Evolutionary conservation across 2,329 filamentous ascomycete species (phyloP), one percentile per base, ranked within the genome.

Genomic region (Talaromyces sp.): DNA sequence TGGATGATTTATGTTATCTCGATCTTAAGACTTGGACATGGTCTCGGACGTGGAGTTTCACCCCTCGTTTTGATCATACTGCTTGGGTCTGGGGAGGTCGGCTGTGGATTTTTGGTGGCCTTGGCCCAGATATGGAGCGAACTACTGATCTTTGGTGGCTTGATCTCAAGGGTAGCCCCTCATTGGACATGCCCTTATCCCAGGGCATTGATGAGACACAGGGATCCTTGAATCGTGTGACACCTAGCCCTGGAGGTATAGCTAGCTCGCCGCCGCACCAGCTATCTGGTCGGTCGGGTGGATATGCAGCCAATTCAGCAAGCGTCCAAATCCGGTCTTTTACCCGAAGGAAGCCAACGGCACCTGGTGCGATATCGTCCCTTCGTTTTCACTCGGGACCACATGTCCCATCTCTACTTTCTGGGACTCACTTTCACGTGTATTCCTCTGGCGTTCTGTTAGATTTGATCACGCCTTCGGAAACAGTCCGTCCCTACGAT

Each of bases 21-120:
- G 94, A 99, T 70, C 80, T 99, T 48, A 97, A 96, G 78, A 97
- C 94, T 1, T 97, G 91, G 81, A 96, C 92, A 0, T 99, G 94
- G 94, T 97, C 93, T 57, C 86, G 91, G 58, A 87, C 91, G 40
- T 99, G 94, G 94, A 89, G 88, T 61, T 99, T 99, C 70, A 92
- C 97, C 25, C 87, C 89, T 51, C 85, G 94, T 39, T 99, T 96
- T 70, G 94, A 99, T 67, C 94, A 99, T 70, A 91, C 91, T 15
- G 91, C 89, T 54, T 97, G 93, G 81, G 88, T 99, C 60, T 97
- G 92, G 82, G 87, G 88, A 57, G 92, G 94, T 62, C 85, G 91
- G 43, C 87, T 99, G 35, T 99, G 93, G 93, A 91, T 97, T 6
- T 97, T 96, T 73, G 94, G 94, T 39, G 94, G 94, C 2, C 81